Conservation (phyloP, 805 yeast species). For the Kuraishia ogatae region DNA sequence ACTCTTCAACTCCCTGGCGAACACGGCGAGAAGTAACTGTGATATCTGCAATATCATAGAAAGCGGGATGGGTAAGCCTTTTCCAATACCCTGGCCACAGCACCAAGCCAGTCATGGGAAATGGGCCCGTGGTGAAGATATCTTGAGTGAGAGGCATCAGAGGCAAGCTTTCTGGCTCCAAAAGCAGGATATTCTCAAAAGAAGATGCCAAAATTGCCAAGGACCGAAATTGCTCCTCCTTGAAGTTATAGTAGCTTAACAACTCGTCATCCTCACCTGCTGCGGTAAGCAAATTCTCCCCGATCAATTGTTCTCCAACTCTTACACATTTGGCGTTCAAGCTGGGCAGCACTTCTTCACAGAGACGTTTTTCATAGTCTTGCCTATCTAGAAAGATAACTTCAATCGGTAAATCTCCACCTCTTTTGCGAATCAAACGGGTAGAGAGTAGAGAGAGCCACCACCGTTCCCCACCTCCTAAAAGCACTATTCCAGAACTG, state of each 20-base stretch:
- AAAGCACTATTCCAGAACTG: conserved; percentile 43
- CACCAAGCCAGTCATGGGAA: conserved; percentile 35
- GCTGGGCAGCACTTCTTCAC: conserved; percentile 28
- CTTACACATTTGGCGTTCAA: conserved; percentile 32
- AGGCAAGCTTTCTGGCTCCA: conserved; percentile 39
- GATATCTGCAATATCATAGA: conserved; percentile 43
- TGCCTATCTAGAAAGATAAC: conserved; percentile 28
- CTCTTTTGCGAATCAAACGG: conserved; percentile 31
- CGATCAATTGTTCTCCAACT: conserved; percentile 28
- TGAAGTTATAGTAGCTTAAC: conserved; percentile 14
- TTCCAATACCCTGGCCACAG: conserved; percentile 69
- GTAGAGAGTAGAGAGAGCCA: conserved; percentile 44
- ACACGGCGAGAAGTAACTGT: conserved; percentile 25
- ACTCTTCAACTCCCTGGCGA: conserved; percentile 19
- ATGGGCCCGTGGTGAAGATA: conserved; percentile 36
- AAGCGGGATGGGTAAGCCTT: conserved; percentile 52
- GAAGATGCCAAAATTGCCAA: conserved; percentile 34
- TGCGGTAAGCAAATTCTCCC: conserved; percentile 9
- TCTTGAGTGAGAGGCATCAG: conserved; percentile 21
- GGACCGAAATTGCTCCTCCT: conserved; percentile 25
- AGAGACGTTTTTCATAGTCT: conserved; percentile 29
- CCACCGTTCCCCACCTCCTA: conserved; percentile 49
- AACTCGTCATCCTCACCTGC: conserved; percentile 22
- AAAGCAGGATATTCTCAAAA: conserved; percentile 34
- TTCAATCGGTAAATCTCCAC: conserved; percentile 30